Base-by-base conservation (phyloP, 345 rosid species). In the Geranium rotundifolium region DNA sequence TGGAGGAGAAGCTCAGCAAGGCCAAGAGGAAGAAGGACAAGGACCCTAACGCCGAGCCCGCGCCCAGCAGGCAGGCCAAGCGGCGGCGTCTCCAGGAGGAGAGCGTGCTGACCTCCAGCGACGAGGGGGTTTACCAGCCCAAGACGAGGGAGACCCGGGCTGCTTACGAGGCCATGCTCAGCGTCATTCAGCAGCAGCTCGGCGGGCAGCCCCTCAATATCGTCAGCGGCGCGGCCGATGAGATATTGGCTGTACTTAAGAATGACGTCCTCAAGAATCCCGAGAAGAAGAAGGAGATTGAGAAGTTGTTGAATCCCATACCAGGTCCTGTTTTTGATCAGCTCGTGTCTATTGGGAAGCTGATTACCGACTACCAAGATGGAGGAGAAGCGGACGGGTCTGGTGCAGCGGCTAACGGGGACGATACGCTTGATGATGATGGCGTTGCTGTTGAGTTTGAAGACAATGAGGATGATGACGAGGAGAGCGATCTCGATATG, bases 391-490 rank as follows among this genome's bases (percentile, higher is more conserved):
- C 41, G 57, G 76, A 63, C 5, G 86, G 79, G 18, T 63, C 71
- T 71, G 62, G 77, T 12, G 60, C 54, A 0, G 87, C 67, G n/a
- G n/a, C n/a, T 18, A 79, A 80, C 57, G 97, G 89, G 14, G 91
- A 84, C 34, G 95, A 84, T 16, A 88, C 79, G 18, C 84, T 92
- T 55, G 93, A 89, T 76, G 95, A 84, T 71, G 98, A 87, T 66
- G 96, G 91, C 18, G 97, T 92, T 57, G 98, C 96, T 58, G 98
- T 92, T 65, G 93, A 92, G 74, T 92, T 92, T 63, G 95, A 84
- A 65, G 96, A 87, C 69, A 87, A 85, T 29, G 98, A 87, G 69
- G 93, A 92, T 49, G 96, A 85, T 0, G 91, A 89, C 5, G 95
- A 85, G 77, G 96, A 89, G 72, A 85, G 96, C 66, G 93, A 87